Conservation (phyloP, 768 basidiomycete genomes). For the Collybia nuda region DNA sequence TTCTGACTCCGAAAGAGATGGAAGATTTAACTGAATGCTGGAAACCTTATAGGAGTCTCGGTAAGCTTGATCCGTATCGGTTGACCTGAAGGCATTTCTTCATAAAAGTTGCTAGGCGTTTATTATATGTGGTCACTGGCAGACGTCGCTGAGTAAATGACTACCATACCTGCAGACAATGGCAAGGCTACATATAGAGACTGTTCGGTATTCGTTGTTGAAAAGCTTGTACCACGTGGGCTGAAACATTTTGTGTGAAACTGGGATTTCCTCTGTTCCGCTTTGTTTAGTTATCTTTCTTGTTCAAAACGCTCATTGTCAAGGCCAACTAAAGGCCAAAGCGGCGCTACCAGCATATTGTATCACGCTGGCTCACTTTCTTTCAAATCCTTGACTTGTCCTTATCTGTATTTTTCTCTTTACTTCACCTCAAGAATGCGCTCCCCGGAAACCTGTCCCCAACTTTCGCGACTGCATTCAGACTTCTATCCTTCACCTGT, state of each 20-base stretch:
- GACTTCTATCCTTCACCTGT: slow-evolving; percentile 21
- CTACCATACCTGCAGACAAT: too few species aligned
- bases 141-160: slow-evolving; percentile 26
- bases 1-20: slow-evolving; percentile 84
- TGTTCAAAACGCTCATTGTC: slow-evolving; percentile 11
- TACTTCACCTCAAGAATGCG: slow-evolving; percentile 11
- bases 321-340: not conserved
- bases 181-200: too few species aligned
- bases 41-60: slow-evolving; percentile 82
- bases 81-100: not conserved
- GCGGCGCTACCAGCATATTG: too few species aligned
- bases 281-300: slow-evolving; percentile 3
- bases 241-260: too few species aligned
- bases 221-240: too few species aligned
- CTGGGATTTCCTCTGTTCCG: too few species aligned
- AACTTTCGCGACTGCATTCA: slow-evolving; percentile 22
- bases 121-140: slow-evolving; percentile 90
- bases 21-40: slow-evolving; percentile 70
- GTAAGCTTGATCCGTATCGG: slow-evolving; percentile 34
- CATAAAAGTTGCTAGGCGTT: slow-evolving; percentile 46
- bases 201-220: too few species aligned
- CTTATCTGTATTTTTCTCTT: slow-evolving; percentile 12
- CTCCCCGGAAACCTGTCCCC: slow-evolving; percentile 19
- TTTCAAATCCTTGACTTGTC: slow-evolving; percentile 14
- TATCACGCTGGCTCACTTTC: too few species aligned